Evolutionary conservation across 805 yeast genomes (phyloP), one percentile per base, ranked within the genome.

Genomic region (Candida boleticola): DNA sequence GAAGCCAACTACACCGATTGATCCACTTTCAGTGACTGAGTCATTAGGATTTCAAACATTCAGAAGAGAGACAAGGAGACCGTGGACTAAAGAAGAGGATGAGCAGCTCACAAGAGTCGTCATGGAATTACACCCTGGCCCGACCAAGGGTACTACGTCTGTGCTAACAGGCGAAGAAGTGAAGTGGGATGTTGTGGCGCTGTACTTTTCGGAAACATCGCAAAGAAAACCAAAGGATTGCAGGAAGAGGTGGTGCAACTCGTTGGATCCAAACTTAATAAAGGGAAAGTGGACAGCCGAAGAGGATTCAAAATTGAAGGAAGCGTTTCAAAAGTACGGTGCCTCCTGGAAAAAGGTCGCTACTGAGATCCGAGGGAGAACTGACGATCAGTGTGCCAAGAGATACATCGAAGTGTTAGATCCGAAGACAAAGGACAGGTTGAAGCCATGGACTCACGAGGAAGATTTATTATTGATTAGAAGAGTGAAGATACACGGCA

Each of bases 311-410:
- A 66, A 69, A 29, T 68, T 90, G 29, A 55, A 83, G 18, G 69
- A 73, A 39, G 89, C 93, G 1, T 85, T 77, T 58, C 67, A 76
- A 37, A 74, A 71, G 49, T 74, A 77, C 57, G 97, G 97, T 0
- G 75, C 95, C 0, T 76, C 82, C 23, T 90, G 97, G 97, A 86
- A 85, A 48, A 83, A 83, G 52, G 89, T 90, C 9, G 81, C 96
- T 0, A 64, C 73, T 39, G 82, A 77, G 40, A 85, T 90, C 10
- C 77, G 79, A 3, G 95, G 96, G 4, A 73, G 97, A 57, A 90
- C 95, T 0, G 96, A 89, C 55, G 97, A 89, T 61, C 97, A 90
- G 66, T 90, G 98, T 68, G 87, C 96, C 1, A 90, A 90, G 56
- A 68, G 97, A 53, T 90, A 87, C 58, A 80, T 83, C 13, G 97